Base-by-base conservation (phyloP, 2,329 filamentous ascomycete species). In the Paecilomyces fulvus region DNA sequence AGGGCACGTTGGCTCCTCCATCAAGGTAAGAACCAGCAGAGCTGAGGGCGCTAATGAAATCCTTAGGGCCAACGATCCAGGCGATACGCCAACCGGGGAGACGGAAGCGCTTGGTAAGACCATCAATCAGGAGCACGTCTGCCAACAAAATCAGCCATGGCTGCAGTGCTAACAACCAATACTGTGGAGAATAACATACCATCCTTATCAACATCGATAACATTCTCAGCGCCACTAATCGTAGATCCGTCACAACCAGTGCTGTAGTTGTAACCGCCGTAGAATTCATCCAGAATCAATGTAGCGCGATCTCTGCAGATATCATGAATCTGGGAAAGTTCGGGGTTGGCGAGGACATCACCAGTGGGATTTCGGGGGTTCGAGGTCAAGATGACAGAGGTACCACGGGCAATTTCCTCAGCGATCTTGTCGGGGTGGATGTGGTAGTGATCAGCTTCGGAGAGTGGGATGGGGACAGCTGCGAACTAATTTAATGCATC, bases 311-410 rank as follows among this genome's bases (percentile, higher is more conserved):
- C 89, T 68, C 91, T 86, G 79, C 91, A 95, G 65, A 96, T 87
- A 68, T 96, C 89, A 73, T 97, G 92, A 66, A 96, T 96, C 74
- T 92, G 83, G 17, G 88, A 86, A 60, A 97, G 79, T 73, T 96
- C 89, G 0, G 90, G 88, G 70, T 92, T 91, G 66, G 83, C 82
- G 23, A 96, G 85, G 61, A 96, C 90, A 61, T 90, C 85, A 52
- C 92, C 92, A 1, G 92, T 96, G 0, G 92, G 92, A 74, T 97
- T 97, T 61, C 92, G 86, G 9, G 92, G 92, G 77, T 97, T 97
- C 1, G 91, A 96, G 33, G 92, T 97, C 60, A 97, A 77, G 65
- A 97, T 92, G 62, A 96, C 92, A 4, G 86, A 87, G 17, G 88
- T 90, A 62, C 90, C 90, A 63, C 91, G 86, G 49, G 89, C 85